A percentile compares a stretch with the other conserved stretches of the same genome.
phyloP scores from a whole-genome alignment of 2,329 filamentous ascomycete species.

The Orbilia quercus region DNA sequence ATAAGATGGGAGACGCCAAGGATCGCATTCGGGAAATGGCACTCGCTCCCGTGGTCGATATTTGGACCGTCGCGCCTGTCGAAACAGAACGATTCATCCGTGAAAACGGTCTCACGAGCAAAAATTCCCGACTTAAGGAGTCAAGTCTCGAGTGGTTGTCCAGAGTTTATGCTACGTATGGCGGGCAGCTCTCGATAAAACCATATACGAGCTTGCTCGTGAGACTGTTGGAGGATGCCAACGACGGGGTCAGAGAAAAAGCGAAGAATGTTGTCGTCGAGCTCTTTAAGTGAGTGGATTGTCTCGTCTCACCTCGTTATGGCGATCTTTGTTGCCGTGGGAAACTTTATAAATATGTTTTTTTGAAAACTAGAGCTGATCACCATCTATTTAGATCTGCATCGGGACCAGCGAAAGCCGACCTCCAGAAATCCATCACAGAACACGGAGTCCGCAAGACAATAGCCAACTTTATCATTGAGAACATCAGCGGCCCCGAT shows the following conservation, averaged over 20 bases:
- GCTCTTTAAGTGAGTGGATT: slow-evolving; percentile 76
- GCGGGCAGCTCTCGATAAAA: slow-evolving; percentile 77
- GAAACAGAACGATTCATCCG: slow-evolving; percentile 85
- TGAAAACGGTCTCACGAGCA: slow-evolving; percentile 80
- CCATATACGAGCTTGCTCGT: slow-evolving; percentile 84
- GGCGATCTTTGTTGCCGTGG: neutral
- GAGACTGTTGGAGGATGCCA: slow-evolving; percentile 87
- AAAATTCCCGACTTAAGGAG: slow-evolving; percentile 86
- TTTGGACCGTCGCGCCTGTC: slow-evolving; percentile 75
- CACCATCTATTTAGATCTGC: slow-evolving; percentile 70
- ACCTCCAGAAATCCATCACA: slow-evolving; percentile 86
- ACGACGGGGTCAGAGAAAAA: slow-evolving; percentile 84
- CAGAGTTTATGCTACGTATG: slow-evolving; percentile 70
- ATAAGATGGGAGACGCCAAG: slow-evolving; percentile 87
- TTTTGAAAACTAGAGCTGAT: slow-evolving; percentile 17
- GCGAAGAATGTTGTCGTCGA: slow-evolving; percentile 87
- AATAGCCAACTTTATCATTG: slow-evolving; percentile 83
- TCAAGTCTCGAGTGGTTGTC: slow-evolving; percentile 85
- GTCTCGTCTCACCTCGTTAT: neutral
- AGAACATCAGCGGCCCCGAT: slow-evolving; percentile 70
- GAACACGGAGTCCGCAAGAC: slow-evolving; percentile 85
- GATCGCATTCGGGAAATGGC: slow-evolving; percentile 84
- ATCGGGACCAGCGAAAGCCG: slow-evolving; percentile 83
- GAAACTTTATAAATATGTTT: slow-evolving; percentile 11
- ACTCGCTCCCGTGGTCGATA: slow-evolving; percentile 78